Conservation (phyloP, 192 early-diverging fungal genomes). For the Backusella tarrabulga region DNA sequence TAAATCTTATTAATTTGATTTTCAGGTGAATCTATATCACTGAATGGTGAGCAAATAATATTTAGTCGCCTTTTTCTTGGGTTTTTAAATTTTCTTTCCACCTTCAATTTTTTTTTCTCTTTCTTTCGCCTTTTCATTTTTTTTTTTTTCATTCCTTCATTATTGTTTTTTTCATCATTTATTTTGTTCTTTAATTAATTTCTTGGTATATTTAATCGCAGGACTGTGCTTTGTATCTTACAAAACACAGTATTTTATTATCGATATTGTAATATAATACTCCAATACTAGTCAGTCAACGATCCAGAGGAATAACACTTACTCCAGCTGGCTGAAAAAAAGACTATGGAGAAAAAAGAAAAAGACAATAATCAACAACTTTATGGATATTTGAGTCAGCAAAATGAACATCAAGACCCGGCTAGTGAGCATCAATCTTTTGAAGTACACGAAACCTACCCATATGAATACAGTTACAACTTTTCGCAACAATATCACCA, state of each 20-base stretch:
- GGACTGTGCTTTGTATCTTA: neutral
- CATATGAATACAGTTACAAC: conserved; percentile 1
- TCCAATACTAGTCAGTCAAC: neutral
- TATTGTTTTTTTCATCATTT: neutral
- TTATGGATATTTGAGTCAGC: conserved; percentile 2
- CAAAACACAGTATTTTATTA: neutral
- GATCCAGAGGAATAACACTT: neutral
- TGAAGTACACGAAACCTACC: neutral
- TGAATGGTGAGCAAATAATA: neutral
- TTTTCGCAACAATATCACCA: conserved; percentile 5
- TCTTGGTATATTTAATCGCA: neutral
- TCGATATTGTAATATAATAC: neutral
- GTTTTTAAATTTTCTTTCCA: neutral
- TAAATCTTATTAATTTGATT: neutral
- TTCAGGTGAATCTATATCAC: neutral
- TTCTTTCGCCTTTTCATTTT: conserved; percentile 2
- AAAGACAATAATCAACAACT: neutral
- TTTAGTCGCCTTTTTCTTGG: neutral
- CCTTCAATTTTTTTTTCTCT: conserved; percentile 11
- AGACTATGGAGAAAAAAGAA: neutral
- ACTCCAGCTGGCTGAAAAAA: neutral
- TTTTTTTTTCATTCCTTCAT: neutral
- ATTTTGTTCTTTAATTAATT: neutral
- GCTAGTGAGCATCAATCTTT: neutral
- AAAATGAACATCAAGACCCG: neutral